Conservation (phyloP, 768 basidiomycete genomes). For the Termitomyces titanicus region DNA sequence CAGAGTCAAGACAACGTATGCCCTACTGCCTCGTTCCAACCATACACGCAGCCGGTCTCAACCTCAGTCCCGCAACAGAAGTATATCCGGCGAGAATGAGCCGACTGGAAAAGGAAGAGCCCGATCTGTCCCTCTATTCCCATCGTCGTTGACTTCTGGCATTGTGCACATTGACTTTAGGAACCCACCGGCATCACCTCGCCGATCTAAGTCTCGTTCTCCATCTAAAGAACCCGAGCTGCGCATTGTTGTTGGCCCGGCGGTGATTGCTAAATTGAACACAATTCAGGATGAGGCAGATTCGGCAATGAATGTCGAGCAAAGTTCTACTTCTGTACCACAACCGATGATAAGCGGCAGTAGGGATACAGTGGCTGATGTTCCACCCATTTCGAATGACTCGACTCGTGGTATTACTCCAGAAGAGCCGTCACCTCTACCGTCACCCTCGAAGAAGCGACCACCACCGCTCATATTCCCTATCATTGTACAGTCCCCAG, state of each 20-base stretch:
- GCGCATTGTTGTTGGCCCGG: constrained; percentile 23
- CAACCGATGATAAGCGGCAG: constrained; percentile 7
- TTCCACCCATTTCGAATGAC: neutral
- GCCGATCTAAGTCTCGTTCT: constrained; percentile 36
- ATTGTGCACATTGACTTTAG: constrained; percentile 39
- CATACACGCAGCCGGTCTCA: constrained; percentile 36
- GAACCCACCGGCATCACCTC: constrained; percentile 39
- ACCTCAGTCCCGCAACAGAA: constrained; percentile 20
- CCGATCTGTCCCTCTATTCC: constrained; percentile 43
- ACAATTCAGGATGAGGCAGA: constrained; percentile 19
- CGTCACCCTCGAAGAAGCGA: neutral
- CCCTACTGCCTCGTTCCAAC: constrained; percentile 10
- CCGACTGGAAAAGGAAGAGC: constrained; percentile 32
- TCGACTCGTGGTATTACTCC: neutral
- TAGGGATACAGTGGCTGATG: neutral
- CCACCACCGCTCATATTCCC: neutral
- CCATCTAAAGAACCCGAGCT: constrained; percentile 38
- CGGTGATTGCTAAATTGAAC: constrained; percentile 10
- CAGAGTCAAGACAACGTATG: constrained; percentile 8
- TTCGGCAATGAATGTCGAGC: constrained; percentile 21
- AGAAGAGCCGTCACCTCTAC: neutral
- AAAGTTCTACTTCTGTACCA: constrained; percentile 4
- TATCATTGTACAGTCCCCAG: constrained; percentile 14
- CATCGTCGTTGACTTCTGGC: constrained; percentile 18
- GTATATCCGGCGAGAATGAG: constrained; percentile 13